Base-by-base conservation (phyloP, 1,139 yeast species). In the Taiozyma sp. region DNA sequence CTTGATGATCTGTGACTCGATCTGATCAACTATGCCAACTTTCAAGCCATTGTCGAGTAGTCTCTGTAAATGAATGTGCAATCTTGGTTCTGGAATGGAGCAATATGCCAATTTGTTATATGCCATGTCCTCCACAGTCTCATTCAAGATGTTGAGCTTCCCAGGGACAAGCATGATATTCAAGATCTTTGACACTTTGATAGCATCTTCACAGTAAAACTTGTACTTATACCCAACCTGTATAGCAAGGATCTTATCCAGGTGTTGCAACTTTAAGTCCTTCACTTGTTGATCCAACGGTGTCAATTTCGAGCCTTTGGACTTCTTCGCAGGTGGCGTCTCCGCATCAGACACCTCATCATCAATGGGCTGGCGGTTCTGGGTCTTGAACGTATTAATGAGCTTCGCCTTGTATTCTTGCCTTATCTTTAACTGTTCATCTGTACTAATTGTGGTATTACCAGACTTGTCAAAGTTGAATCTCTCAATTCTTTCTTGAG, bases 221-320 rank as follows among this genome's bases (percentile, higher is more conserved):
- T 87, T 87, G 70, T 83, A 93, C 67, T 90, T 90, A 69, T 93
- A 93, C 0, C 99, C 99, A 9, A 88, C 95, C 64, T 93, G 95
- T 27, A 93, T 76, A 0, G 93, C 83, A 8, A 93, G 71, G 1
- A 93, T 60, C 46, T 88, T 87, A 56, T 89, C 96, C 47, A 67
- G 65, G 63, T 92, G 72, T 2, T 69, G 65, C 5, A 68, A 61
- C 60, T 90, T 90, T 48, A 93, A 70, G 5, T 81, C 83, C 27
- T 83, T 70, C 52, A 84, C 83, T 65, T 92, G 98, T 54, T 78
- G 78, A 59, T 91, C 97, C 47, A 91, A 70, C 0, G 97, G 97
- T 0, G 96, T 92, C 48, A 83, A 66, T 48, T 72, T 47, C 1
- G 51, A 12, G 19, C 49, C 57, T 41, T 57, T 54, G 6, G 45